Evolutionary conservation across 192 early-diverging fungal species (phyloP).

Genomic region (Coemansia sp.): DNA sequence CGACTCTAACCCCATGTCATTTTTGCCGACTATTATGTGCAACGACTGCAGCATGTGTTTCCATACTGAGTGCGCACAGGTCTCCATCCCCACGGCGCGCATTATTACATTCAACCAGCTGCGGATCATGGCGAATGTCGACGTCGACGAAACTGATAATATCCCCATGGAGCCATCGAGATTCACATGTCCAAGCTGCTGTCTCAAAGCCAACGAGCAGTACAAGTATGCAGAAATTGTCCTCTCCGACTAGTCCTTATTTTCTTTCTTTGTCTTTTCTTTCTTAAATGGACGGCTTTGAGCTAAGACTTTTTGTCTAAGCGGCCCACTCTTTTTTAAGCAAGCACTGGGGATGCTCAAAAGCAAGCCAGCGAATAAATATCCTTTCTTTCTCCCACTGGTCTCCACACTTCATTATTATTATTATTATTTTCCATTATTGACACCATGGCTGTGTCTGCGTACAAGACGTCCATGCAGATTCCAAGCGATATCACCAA

Average conservation of each 20-base stretch:
- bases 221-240: constrained; percentile 53
- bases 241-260: constrained; percentile 14
- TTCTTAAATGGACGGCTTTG: constrained; percentile 1
- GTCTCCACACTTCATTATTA: too few species aligned
- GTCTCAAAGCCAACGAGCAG: constrained; percentile 15
- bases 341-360: too few species aligned
- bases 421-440: not conserved
- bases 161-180: constrained; percentile 19
- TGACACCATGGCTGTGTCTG: not conserved
- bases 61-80: constrained; percentile 63
- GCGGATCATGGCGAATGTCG: constrained; percentile 26
- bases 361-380: not conserved
- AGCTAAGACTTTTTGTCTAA: too few species aligned
- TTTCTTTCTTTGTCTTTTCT: not conserved
- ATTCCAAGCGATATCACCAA: not conserved
- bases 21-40: constrained; percentile 63
- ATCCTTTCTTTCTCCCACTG: not conserved
- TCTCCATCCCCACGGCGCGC: constrained; percentile 39
- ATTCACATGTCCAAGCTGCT: constrained; percentile 50
- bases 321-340: too few species aligned
- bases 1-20: constrained; percentile 5
- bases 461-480: not conserved
- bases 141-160: constrained; percentile 24
- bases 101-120: constrained; percentile 41
- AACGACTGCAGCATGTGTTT: constrained; percentile 67